Conservation (phyloP, 805 yeast genomes). For the Millerozyma miso region DNA sequence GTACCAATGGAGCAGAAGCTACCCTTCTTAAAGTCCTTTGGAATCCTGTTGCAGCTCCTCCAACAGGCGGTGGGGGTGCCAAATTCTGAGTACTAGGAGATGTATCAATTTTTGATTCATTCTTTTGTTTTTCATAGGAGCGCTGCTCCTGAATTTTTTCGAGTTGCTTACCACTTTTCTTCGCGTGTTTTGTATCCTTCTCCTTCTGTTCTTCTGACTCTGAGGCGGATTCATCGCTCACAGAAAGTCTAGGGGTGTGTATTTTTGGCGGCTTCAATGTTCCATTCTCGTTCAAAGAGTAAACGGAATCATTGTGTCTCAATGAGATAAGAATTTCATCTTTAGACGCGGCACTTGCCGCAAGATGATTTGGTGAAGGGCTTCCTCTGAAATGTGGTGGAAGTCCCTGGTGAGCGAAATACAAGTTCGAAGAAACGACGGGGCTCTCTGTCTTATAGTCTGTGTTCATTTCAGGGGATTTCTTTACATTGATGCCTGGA, state of each 20-base stretch:
- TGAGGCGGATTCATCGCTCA: slow-evolving; percentile 9
- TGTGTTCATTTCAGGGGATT: slow-evolving; percentile 11
- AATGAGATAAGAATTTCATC: slow-evolving; percentile 30
- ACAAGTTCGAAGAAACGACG: slow-evolving; percentile 38
- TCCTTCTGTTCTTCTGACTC: slow-evolving; percentile 4
- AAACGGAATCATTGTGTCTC: slow-evolving; percentile 36
- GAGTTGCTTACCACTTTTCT: background rate
- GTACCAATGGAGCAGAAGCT: slow-evolving; percentile 77
- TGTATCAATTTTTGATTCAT: background rate
- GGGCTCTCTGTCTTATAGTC: slow-evolving; percentile 15
- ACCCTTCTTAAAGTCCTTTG: slow-evolving; percentile 59
- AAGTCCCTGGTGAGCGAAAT: slow-evolving; percentile 55
- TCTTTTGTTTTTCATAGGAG: background rate
- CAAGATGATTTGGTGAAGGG: slow-evolving; percentile 8
- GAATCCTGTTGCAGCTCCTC: slow-evolving; percentile 19
- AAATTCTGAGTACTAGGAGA: background rate
- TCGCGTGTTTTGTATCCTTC: background rate
- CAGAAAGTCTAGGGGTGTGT: slow-evolving; percentile 8
- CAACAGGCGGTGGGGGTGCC: slow-evolving; percentile 1
- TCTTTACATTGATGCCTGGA: slow-evolving; percentile 1
- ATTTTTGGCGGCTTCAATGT: slow-evolving; percentile 19
- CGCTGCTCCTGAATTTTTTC: background rate
- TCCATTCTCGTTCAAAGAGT: slow-evolving; percentile 19
- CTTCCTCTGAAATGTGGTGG: slow-evolving; percentile 44
- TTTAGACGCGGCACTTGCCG: slow-evolving; percentile 17